Conservation (phyloP, 306 rosid species). For the Castanea crenata region DNA sequence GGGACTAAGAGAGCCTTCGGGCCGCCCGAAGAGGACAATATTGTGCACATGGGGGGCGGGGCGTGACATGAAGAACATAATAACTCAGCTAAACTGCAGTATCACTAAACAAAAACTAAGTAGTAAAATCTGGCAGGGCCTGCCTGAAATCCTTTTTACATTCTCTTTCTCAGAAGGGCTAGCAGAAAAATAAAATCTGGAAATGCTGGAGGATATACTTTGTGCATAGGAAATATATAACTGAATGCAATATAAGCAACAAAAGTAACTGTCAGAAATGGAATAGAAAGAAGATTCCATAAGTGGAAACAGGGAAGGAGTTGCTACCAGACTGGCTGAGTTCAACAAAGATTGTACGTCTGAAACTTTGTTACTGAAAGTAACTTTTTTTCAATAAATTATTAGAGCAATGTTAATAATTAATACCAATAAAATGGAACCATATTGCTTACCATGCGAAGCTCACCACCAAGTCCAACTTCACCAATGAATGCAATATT, state of each 20-base stretch:
- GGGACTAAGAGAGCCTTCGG: no score
- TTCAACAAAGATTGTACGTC: not conserved
- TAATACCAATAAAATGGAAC: not conserved
- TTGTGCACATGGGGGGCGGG: no score
- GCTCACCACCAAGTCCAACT: slow-evolving; percentile 93
- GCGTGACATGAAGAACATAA: not conserved
- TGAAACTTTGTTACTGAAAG: not conserved
- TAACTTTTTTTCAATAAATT: not conserved
- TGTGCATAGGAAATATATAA: not conserved
- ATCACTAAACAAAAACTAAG: not conserved
- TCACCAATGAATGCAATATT: slow-evolving; percentile 86
- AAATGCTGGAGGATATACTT: not conserved
- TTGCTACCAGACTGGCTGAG: not conserved
- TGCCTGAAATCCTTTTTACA: no score
- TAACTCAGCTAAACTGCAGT: not conserved
- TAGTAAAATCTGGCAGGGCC: no score
- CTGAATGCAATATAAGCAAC: not conserved
- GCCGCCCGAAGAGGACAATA: no score
- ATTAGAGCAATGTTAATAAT: slow-evolving; percentile 8
- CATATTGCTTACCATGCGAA: slow-evolving; percentile 66
- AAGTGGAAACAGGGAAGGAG: not conserved
- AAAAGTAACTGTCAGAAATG: not conserved
- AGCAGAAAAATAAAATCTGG: not conserved
- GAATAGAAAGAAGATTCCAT: not conserved
- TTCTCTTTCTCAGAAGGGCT: no score